Percentiles rank a stretch among this genome's conserved stretches.
phyloP scores from a whole-genome alignment of 75 land plant species.

The Selaginella tamariscina region DNA sequence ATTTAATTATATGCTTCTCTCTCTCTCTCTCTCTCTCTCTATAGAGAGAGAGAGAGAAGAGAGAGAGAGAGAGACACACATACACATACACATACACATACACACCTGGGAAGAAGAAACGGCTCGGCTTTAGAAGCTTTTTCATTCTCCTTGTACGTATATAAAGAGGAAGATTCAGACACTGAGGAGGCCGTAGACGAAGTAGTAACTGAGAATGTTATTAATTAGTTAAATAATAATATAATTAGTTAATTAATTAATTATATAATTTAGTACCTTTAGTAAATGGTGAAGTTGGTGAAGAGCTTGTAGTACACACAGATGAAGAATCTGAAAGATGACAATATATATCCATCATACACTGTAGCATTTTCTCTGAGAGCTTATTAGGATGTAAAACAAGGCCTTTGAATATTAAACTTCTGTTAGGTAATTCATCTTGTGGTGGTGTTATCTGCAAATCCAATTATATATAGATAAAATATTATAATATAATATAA shows the following conservation, averaged over 20 bases:
- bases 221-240: too few species aligned
- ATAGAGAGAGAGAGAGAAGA: too few species aligned
- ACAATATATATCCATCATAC: conserved; percentile 73
- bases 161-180: conserved; percentile 46
- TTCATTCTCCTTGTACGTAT: too few species aligned
- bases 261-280: too few species aligned
- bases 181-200: conserved; percentile 48
- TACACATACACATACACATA: too few species aligned
- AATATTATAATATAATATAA: not conserved
- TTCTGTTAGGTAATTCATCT: not conserved
- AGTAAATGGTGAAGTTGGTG: conserved; percentile 44
- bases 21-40: too few species aligned
- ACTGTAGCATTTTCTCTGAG: conserved; percentile 78
- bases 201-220: conserved; percentile 20
- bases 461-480: not conserved
- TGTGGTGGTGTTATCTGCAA: not conserved
- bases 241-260: too few species aligned
- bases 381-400: conserved; percentile 43
- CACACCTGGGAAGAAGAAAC: too few species aligned
- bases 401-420: not conserved
- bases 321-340: conserved; percentile 55
- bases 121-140: too few species aligned
- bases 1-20: too few species aligned
- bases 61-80: too few species aligned
- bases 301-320: conserved; percentile 18